Percentiles rank a stretch among this genome's conserved stretches.
phyloP scores from a whole-genome alignment of 768 basidiomycete species.

The Lactarius indigo region DNA sequence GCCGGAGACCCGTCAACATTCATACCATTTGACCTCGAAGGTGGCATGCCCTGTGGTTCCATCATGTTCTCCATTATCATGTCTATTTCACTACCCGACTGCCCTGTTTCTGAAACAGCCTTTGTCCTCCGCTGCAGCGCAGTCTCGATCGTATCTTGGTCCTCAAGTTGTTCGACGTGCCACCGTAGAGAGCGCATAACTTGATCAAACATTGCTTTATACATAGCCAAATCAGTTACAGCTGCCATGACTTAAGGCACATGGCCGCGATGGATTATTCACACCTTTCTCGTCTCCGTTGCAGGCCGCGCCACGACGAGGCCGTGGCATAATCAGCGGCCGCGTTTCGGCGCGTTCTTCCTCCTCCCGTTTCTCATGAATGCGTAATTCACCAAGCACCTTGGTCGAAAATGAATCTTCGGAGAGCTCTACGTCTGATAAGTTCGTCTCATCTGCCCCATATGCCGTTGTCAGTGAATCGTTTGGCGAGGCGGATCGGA shows the following conservation, averaged over 20 bases:
- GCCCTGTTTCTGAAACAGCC: slow-evolving; percentile 35
- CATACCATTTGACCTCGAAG: background rate
- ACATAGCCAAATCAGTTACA: background rate
- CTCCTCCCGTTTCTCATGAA: slow-evolving; percentile 37
- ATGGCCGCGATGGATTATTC: background rate
- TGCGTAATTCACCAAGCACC: slow-evolving; percentile 34
- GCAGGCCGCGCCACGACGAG: slow-evolving; percentile 29
- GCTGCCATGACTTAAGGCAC: background rate
- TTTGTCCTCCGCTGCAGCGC: slow-evolving; percentile 37
- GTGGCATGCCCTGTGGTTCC: slow-evolving; percentile 12
- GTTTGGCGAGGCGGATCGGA: slow-evolving; percentile 45
- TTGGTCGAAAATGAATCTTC: slow-evolving; percentile 38
- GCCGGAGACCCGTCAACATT: background rate
- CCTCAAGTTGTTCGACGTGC: slow-evolving; percentile 40
- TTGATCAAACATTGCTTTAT: slow-evolving; percentile 35
- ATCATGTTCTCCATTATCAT: slow-evolving; percentile 42
- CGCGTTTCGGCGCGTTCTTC: slow-evolving; percentile 35
- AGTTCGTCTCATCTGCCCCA: slow-evolving; percentile 42
- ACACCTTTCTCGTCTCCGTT: slow-evolving; percentile 40
- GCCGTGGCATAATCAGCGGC: slow-evolving; percentile 34
- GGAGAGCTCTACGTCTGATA: slow-evolving; percentile 39
- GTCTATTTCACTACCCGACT: slow-evolving; percentile 39
- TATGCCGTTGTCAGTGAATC: slow-evolving; percentile 48
- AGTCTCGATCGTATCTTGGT: slow-evolving; percentile 43
- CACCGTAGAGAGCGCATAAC: slow-evolving; percentile 39